Conservation (phyloP, 768 basidiomycete genomes). For the Mycena albidolilacea region DNA sequence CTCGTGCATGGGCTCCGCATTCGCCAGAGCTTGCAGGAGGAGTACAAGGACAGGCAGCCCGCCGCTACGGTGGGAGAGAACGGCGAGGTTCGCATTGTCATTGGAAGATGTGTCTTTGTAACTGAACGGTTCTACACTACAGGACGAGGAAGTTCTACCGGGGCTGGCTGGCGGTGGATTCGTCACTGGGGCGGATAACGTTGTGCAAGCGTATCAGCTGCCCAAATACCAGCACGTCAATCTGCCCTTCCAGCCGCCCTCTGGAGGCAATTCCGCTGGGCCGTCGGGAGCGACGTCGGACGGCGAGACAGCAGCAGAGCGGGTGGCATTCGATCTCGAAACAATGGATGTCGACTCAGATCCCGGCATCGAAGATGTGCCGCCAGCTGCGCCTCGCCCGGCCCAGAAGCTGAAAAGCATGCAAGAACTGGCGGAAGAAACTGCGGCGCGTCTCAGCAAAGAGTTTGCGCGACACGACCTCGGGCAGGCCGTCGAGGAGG, state of each 20-base stretch:
- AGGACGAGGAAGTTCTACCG: slow-evolving; percentile 35
- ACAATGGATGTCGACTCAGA: slow-evolving; percentile 55
- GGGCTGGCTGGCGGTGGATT: slow-evolving; percentile 64
- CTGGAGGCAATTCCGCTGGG: slow-evolving; percentile 30
- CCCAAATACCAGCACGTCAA: slow-evolving; percentile 69
- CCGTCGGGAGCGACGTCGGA: slow-evolving; percentile 40
- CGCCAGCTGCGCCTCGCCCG: background rate
- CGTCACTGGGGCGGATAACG: slow-evolving; percentile 77
- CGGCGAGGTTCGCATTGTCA: slow-evolving; percentile 36
- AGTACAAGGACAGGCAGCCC: slow-evolving; percentile 68
- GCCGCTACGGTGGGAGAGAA: slow-evolving; percentile 36
- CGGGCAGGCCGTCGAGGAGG: slow-evolving; percentile 19
- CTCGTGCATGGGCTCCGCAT: slow-evolving; percentile 92
- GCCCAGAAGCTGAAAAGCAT: slow-evolving; percentile 67
- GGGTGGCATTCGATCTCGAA: slow-evolving; percentile 54
- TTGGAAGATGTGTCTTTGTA: background rate
- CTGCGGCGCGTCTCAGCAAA: slow-evolving; percentile 37
- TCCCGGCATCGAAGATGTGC: slow-evolving; percentile 46
- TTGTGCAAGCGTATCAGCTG: slow-evolving; percentile 80
- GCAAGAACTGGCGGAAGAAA: slow-evolving; percentile 73
- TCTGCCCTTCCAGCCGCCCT: slow-evolving; percentile 37
- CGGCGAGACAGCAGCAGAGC: slow-evolving; percentile 44
- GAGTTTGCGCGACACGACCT: slow-evolving; percentile 34
- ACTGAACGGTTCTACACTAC: slow-evolving; percentile 1
- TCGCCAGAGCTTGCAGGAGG: slow-evolving; percentile 83